Evolutionary conservation across 345 rosid genomes (phyloP), one percentile per base, ranked within the genome.

Genomic region (Trapa bicornis): DNA sequence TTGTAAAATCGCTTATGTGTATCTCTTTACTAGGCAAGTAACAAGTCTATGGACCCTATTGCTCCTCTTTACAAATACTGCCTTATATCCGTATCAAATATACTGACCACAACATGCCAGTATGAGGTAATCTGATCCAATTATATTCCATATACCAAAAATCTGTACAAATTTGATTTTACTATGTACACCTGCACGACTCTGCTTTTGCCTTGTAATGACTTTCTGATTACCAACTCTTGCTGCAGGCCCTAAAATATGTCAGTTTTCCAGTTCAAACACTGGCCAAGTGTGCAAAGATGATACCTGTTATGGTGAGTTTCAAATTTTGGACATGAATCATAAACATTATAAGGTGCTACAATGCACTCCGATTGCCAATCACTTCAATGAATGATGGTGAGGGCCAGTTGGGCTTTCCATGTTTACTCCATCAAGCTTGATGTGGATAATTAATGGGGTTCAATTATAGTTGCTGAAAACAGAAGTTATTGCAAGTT

Each of bases 221-320:
- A 53, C 71, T 70, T 42, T 41, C 17, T 77, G 56, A 47, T 7
- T n/a, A 53, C 57, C 57, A 56, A 65, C 67, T 67, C 67, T 52
- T 75, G 67, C 37, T 79, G 62, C 77, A 92, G 96, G 98, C 98
- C 62, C 92, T 93, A 72, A 93, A 90, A 78, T 90, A 90, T 82
- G 96, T 93, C 68, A 93, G 97, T 72, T 93, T 93, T 78, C 98
- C 97, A 0, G 88, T 93, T 64, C 97, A 93, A 80, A 90, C 96
- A 42, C 83, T 90, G 70, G 96, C 98, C 1, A 93, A 93, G 79
- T 93, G 97, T 78, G 96, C 96, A 48, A 93, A 93, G 80, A 93
- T 93, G 98, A 90, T 93, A 75, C 97, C 98, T 69, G 98, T 93
- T 35, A 90, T 90, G 96, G 98, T 90, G 75, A 75, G 92, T 67